Evolutionary conservation across 1,139 yeast genomes (phyloP).

Genomic region (Kodamaea plutei): DNA sequence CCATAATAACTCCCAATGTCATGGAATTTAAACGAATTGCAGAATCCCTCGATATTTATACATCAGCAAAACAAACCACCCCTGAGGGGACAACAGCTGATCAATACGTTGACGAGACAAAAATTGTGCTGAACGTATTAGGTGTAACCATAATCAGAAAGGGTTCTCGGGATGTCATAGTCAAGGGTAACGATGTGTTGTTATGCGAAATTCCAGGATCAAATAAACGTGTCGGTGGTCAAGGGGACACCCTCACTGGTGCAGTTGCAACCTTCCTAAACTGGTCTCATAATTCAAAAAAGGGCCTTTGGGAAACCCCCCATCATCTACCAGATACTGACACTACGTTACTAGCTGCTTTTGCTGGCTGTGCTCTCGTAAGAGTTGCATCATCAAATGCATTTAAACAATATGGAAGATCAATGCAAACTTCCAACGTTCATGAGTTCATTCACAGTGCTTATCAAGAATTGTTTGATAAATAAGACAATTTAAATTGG

Average conservation of each 20-base stretch:
- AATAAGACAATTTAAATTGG: no score
- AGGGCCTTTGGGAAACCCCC: slow-evolving; percentile 49
- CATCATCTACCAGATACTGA: slow-evolving; percentile 32
- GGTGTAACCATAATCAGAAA: slow-evolving; percentile 69
- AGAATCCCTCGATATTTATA: slow-evolving; percentile 40
- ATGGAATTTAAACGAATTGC: slow-evolving; percentile 75
- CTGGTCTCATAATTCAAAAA: slow-evolving; percentile 53
- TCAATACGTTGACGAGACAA: slow-evolving; percentile 28
- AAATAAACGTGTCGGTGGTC: slow-evolving; percentile 76
- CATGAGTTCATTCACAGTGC: slow-evolving; percentile 66
- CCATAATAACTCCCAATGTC: slow-evolving; percentile 84
- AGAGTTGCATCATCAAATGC: slow-evolving; percentile 66
- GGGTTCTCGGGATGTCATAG: slow-evolving; percentile 65
- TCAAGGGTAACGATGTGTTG: slow-evolving; percentile 40
- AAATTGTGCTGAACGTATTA: slow-evolving; percentile 47
- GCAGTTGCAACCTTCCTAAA: slow-evolving; percentile 56
- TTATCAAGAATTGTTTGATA: slow-evolving; percentile 48
- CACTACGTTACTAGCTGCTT: slow-evolving; percentile 58
- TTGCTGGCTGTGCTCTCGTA: slow-evolving; percentile 68
- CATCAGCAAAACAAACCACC: not conserved
- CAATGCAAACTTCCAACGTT: slow-evolving; percentile 83
- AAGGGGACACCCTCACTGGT: slow-evolving; percentile 80
- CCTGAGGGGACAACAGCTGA: slow-evolving; percentile 23
- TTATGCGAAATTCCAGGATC: slow-evolving; percentile 55
- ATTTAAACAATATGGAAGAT: slow-evolving; percentile 59